Percentiles rank a stretch among this genome's conserved stretches.
These are phyloP conservation scores for Coemansia sp. DNA, from an alignment of 192 early-diverging fungal species.

Conservation along the genomic window DNA sequence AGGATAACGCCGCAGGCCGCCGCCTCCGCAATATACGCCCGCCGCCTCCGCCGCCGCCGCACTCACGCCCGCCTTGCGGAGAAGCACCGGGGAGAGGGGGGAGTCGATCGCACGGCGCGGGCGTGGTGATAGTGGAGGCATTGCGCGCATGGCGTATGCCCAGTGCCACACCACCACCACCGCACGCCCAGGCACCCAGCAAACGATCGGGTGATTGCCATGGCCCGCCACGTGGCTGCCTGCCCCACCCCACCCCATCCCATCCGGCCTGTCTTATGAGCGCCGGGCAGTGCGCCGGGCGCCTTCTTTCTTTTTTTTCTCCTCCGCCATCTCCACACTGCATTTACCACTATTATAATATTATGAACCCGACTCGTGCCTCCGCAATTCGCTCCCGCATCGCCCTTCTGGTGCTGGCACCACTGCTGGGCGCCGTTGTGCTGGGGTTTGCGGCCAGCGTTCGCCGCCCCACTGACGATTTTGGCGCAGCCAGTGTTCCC, in stretches of 20 bases:
- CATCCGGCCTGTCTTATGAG: too few species aligned
- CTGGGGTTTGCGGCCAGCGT: conserved; percentile 15
- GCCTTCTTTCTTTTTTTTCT: neutral
- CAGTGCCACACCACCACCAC: neutral
- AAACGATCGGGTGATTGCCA: conserved; percentile 25
- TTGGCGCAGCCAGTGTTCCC: neutral
- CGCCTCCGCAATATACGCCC: conserved; percentile 6
- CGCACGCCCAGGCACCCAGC: neutral
- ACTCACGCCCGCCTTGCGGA: neutral
- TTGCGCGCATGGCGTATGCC: conserved; percentile 2
- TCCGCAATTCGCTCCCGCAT: conserved; percentile 7
- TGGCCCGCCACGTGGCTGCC: conserved; percentile 10
- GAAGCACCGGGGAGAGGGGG: neutral
- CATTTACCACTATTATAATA: neutral
- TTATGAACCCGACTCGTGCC: neutral
- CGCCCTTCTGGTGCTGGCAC: conserved; percentile 21
- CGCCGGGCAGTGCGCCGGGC: too few species aligned
- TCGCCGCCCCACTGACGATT: neutral
- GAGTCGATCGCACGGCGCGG: conserved; percentile 16
- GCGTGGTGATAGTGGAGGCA: neutral
- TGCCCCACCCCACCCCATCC: neutral
- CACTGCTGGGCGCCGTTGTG: conserved; percentile 34
- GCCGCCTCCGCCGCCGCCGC: neutral
- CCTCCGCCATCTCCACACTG: neutral
- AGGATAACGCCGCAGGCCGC: neutral